A percentile compares a stretch with the other conserved stretches of the same genome.
These are phyloP conservation scores for Colletotrichum zoysiae DNA, from an alignment of 2,329 filamentous ascomycete species.

Conservation along the genomic window DNA sequence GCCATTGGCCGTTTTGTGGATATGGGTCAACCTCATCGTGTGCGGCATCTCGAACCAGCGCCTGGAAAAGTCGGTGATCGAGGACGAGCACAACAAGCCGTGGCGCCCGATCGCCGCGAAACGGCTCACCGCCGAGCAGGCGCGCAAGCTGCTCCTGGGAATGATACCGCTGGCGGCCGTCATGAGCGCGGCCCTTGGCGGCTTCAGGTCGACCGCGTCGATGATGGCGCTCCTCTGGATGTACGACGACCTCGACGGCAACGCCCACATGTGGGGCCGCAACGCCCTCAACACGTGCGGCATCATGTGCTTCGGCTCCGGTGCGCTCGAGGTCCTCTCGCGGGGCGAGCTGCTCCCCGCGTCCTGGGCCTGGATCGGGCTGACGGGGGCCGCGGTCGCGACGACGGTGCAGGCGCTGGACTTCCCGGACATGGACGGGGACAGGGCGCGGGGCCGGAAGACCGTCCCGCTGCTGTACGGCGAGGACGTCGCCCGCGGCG, in stretches of 20 bases:
- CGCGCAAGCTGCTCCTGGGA: constrained; percentile 45
- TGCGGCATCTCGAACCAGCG: constrained; percentile 49
- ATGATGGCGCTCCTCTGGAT: constrained; percentile 48
- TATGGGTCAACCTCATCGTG: constrained; percentile 48
- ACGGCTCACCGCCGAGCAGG: constrained; percentile 45
- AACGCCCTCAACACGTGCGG: constrained; percentile 48
- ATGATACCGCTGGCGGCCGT: constrained; percentile 43
- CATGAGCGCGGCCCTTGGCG: constrained; percentile 38
- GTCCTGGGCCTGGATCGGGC: constrained; percentile 43
- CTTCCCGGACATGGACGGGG: constrained; percentile 46
- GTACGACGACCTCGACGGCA: constrained; percentile 50
- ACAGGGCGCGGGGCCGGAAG: constrained; percentile 45
- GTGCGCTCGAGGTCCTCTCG: constrained; percentile 43
- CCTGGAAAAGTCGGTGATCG: constrained; percentile 42
- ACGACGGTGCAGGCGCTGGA: constrained; percentile 49
- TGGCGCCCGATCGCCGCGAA: constrained; percentile 48
- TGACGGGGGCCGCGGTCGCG: constrained; percentile 44
- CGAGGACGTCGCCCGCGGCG: constrained; percentile 41
- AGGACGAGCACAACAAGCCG: constrained; percentile 50
- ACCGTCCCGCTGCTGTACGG: constrained; percentile 48
- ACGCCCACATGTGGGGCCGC: constrained; percentile 42
- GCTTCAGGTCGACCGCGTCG: constrained; percentile 42
- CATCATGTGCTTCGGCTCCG: constrained; percentile 48
- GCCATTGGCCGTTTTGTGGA: constrained; percentile 40
- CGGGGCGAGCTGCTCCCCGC: constrained; percentile 26